Percentiles rank a stretch among this genome's conserved stretches.
Conservation (phyloP, 2,329 filamentous ascomycete genomes). For the Lasiodiplodia theobromae region DNA sequence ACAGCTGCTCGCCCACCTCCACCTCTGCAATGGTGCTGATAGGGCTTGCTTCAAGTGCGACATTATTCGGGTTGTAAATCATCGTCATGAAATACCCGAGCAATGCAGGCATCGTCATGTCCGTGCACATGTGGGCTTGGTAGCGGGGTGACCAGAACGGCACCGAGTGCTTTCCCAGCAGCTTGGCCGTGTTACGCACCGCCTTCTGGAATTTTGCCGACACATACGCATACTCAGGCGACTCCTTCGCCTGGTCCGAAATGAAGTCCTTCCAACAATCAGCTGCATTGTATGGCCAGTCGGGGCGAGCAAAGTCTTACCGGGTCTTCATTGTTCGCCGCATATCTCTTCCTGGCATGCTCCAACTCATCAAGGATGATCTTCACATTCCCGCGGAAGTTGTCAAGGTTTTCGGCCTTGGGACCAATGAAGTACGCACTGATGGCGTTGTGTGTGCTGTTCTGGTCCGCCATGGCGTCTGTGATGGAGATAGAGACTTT, state of each 20-base stretch:
- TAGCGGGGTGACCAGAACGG: constrained; percentile 59
- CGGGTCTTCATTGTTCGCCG: constrained; percentile 46
- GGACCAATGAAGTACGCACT: constrained; percentile 55
- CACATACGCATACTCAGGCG: constrained; percentile 43
- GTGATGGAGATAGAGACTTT: neutral
- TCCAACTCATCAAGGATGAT: constrained; percentile 50
- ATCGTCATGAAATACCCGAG: constrained; percentile 59
- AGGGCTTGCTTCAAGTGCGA: constrained; percentile 56
- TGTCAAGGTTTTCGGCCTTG: constrained; percentile 51
- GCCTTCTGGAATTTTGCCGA: constrained; percentile 46
- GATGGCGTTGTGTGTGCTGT: constrained; percentile 36
- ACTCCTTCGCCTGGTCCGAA: constrained; percentile 43
- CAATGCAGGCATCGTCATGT: constrained; percentile 53
- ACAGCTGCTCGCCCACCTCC: constrained; percentile 55
- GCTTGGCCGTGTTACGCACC: constrained; percentile 45
- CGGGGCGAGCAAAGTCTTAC: neutral
- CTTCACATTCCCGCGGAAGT: constrained; percentile 50
- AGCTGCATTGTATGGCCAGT: too few relatives aligned
- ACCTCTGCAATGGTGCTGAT: constrained; percentile 55
- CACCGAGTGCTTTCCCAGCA: constrained; percentile 53
- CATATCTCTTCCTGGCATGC: constrained; percentile 46
- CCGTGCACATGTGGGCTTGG: constrained; percentile 55
- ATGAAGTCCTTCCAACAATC: constrained; percentile 44
- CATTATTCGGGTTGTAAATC: constrained; percentile 60
- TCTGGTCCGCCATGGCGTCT: neutral